Conservation (phyloP, 495 filamentous ascomycete genomes). For the Jackrogersella minutella region DNA sequence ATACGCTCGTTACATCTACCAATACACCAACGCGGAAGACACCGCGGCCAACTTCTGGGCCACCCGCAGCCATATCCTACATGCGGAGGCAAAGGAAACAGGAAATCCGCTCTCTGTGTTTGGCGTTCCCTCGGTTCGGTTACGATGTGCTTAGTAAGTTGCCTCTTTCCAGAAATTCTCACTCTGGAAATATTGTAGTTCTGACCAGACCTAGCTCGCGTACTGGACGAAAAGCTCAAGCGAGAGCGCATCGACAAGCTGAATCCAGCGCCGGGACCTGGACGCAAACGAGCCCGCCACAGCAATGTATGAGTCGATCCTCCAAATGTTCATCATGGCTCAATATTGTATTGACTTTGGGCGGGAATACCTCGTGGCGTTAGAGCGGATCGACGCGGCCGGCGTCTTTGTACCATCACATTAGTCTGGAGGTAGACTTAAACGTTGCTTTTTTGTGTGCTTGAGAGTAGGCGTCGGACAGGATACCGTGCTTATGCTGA, state of each 20-base stretch:
- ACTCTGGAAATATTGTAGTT: not conserved
- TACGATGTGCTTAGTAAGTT: slow-evolving; percentile 83
- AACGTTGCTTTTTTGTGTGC: not conserved
- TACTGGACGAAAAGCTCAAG: slow-evolving; percentile 68
- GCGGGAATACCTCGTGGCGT: not conserved
- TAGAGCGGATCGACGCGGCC: not conserved
- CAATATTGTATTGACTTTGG: not conserved
- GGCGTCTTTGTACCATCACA: slow-evolving; percentile 4
- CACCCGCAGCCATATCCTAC: slow-evolving; percentile 75
- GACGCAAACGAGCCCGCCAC: slow-evolving; percentile 60
- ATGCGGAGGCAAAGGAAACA: slow-evolving; percentile 84
- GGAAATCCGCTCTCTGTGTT: slow-evolving; percentile 80
- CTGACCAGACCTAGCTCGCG: slow-evolving; percentile 54
- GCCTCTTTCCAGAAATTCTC: not conserved
- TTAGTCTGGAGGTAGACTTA: not conserved
- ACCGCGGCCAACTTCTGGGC: slow-evolving; percentile 87
- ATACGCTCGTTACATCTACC: slow-evolving; percentile 91
- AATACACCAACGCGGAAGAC: slow-evolving; percentile 73
- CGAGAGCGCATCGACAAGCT: slow-evolving; percentile 62
- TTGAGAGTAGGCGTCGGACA: not conserved
- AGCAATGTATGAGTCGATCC: slow-evolving; percentile 45
- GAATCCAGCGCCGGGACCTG: slow-evolving; percentile 55
- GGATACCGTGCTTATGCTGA: not conserved
- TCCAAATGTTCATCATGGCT: not conserved
- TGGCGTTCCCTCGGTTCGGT: slow-evolving; percentile 88